Evolutionary conservation across 768 basidiomycete species (phyloP).

Genomic region (Mycena pura): DNA sequence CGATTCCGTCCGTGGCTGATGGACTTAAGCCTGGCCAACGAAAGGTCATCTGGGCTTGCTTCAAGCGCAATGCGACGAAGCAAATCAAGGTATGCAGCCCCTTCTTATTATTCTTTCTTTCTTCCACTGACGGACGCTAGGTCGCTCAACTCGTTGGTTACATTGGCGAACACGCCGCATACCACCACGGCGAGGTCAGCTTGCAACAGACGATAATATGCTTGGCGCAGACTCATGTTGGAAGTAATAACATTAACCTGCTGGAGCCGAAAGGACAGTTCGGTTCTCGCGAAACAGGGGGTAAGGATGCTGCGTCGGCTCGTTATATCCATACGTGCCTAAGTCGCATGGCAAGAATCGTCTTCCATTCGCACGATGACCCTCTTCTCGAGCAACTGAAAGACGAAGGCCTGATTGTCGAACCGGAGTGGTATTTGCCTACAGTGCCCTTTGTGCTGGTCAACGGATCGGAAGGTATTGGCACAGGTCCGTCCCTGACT

Average conservation of each 20-base stretch:
- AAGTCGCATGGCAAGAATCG: constrained; percentile 69
- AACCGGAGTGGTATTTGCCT: constrained; percentile 96
- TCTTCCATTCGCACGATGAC: constrained; percentile 89
- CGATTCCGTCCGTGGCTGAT: constrained; percentile 93
- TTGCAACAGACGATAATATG: constrained; percentile 91
- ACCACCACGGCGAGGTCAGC: constrained; percentile 95
- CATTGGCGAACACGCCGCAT: constrained; percentile 90
- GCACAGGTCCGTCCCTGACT: constrained; percentile 69
- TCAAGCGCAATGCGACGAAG: constrained; percentile 90
- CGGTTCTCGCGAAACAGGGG: constrained; percentile 91
- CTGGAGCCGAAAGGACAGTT: constrained; percentile 91
- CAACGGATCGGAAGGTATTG: constrained; percentile 97
- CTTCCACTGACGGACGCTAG: constrained; percentile 39
- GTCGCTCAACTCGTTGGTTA: constrained; percentile 97
- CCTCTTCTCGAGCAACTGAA: constrained; percentile 81
- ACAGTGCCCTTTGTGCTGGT: constrained; percentile 86
- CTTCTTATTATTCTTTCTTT: background rate
- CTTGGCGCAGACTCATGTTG: constrained; percentile 93
- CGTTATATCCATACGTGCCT: constrained; percentile 95
- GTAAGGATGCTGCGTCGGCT: constrained; percentile 95
- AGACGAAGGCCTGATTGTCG: constrained; percentile 86
- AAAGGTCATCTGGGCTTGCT: constrained; percentile 95
- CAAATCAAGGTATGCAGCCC: constrained; percentile 85
- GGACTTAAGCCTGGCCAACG: constrained; percentile 97
- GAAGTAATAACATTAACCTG: constrained; percentile 93